Base-by-base conservation (phyloP, 176 grass and related monocot species). In the Eleusine indica region DNA sequence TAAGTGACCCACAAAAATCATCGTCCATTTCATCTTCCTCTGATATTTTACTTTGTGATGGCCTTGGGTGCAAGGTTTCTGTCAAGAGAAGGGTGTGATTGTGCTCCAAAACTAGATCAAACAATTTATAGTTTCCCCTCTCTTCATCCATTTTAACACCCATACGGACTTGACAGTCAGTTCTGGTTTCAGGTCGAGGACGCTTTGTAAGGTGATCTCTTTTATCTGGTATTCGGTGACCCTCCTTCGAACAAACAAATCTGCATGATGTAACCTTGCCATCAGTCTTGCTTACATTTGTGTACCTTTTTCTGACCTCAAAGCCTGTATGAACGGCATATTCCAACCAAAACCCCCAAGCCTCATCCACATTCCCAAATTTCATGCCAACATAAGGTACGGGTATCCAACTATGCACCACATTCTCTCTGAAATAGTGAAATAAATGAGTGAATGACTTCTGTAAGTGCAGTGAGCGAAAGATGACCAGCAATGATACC, bases 151-250 rank as follows among this genome's bases (percentile, higher is more conserved):
- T 61, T 61, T 22, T 61, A 25, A 61, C 7, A 61, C 58, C 58
- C 58, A 25, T 61, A 25, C 21, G 58, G n/a, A 61, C 58, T 61
- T 22, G 7, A 61, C 58, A 61, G 21, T 61, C 58, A 61, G 58
- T 61, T 61, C 58, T 61, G 58, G 58, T 61, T 61, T 61, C 58
- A 61, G 58, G 58, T 61, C 58, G 58, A 61, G 58, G 58, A 61
- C 58, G 58, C 21, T 61, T 61, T 3, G n/a, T 61, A 25, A 61
- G 58, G 21, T 61, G 58, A 10, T 61, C 58, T 61, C 58, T 61
- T 61, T 61, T 61, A 25, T 61, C 58, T 61, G 21, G 58, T 25
- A 22, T 0, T 61, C 58, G n/a, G 58, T 61, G 58, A 61, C 58
- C 58, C 58, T 61, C 58, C 58, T 61, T 61, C 25, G 58, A 61